These are phyloP conservation scores for Zygnema circumcarinatum DNA, from an alignment of 139 green algal genomes.

Conservation along the genomic window DNA sequence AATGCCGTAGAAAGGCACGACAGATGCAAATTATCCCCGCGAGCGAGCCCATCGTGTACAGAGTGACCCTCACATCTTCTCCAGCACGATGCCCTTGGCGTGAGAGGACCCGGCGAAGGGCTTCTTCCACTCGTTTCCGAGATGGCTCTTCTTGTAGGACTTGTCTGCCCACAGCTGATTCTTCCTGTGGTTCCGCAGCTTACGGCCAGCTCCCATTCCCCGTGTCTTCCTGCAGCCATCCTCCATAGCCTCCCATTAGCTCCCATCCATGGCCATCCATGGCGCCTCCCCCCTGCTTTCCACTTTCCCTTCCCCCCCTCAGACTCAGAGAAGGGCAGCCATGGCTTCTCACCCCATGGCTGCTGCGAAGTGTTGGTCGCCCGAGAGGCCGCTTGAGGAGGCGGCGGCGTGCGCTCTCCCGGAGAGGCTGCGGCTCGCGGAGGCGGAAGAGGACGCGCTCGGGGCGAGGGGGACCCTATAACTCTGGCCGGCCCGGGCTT, in stretches of 20 bases:
- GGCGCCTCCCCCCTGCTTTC: too few relatives aligned
- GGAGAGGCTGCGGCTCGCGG: too few relatives aligned
- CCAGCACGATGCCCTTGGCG: constrained; percentile 99
- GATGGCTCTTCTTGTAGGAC: constrained; percentile 98
- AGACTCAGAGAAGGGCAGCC: too few relatives aligned
- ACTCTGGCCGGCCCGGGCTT: too few relatives aligned
- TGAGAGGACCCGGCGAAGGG: constrained; percentile 98
- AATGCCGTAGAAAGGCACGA: too few relatives aligned
- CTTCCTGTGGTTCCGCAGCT: constrained; percentile 91
- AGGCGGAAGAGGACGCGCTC: neutral
- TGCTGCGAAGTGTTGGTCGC: neutral
- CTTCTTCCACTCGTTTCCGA: constrained; percentile 99
- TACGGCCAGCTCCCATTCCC: constrained; percentile 98
- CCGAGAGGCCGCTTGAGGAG: neutral
- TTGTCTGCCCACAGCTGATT: constrained; percentile 97
- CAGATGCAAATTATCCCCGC: too few relatives aligned
- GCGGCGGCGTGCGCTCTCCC: too few relatives aligned
- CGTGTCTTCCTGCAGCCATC: constrained; percentile 96
- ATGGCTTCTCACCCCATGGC: neutral
- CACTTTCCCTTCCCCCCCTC: too few relatives aligned
- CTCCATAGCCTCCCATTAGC: too few relatives aligned
- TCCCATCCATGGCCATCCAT: too few relatives aligned
- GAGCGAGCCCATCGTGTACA: too few relatives aligned
- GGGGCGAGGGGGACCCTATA: too few relatives aligned
- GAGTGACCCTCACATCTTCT: constrained; percentile 98